These are phyloP conservation scores for Talaromyces albobiverticillius DNA, from an alignment of 2,329 filamentous ascomycete species.

Conservation along the genomic window DNA sequence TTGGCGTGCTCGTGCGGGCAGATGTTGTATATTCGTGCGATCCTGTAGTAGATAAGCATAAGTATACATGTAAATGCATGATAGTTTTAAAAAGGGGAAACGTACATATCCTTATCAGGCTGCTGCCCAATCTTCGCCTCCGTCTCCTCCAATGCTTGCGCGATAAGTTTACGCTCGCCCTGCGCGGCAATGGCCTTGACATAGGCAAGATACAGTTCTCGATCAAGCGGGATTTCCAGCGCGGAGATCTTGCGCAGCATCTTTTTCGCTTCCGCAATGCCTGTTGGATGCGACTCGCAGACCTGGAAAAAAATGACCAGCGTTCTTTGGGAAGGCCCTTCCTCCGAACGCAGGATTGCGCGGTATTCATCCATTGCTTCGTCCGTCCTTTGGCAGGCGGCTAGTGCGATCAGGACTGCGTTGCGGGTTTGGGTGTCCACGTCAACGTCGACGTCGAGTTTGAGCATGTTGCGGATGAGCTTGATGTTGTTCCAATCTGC, in stretches of 20 bases:
- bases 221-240: conserved; percentile 77
- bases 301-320: conserved; percentile 77
- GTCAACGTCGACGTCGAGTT: conserved; percentile 81
- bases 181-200: conserved; percentile 72
- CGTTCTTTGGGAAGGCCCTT: conserved; percentile 80
- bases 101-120: conserved; percentile 71
- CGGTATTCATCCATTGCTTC: conserved; percentile 77
- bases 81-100: conserved; percentile 25
- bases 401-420: conserved; percentile 82
- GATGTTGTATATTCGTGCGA: conserved; percentile 74
- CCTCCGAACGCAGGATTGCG: conserved; percentile 75
- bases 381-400: conserved; percentile 62
- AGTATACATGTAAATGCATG: neutral
- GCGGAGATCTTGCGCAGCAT: conserved; percentile 57
- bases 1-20: conserved; percentile 65
- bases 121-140: conserved; percentile 63
- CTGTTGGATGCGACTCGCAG: conserved; percentile 60
- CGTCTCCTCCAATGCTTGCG: conserved; percentile 65
- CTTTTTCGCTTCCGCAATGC: conserved; percentile 47
- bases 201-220: conserved; percentile 72
- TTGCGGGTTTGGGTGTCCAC: conserved; percentile 75
- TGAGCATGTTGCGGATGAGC: conserved; percentile 87
- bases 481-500: conserved; percentile 64
- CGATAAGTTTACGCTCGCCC: conserved; percentile 64
- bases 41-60: conserved; percentile 42